Conservation (phyloP, 2,329 filamentous ascomycete species). For the Chrysoporthe austroafricana region DNA sequence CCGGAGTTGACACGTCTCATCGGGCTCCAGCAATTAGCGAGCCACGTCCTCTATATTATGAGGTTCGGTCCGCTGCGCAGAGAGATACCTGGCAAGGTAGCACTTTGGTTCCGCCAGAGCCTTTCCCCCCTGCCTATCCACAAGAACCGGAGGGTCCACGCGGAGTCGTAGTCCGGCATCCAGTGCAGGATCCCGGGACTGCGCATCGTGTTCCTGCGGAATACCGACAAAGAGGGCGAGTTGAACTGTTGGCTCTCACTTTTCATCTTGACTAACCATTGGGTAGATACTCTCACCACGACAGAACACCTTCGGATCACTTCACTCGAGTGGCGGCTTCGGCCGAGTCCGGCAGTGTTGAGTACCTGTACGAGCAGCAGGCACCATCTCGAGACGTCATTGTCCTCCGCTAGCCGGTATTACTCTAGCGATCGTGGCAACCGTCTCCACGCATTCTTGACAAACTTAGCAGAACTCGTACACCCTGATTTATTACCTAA, state of each 20-base stretch:
- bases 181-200: constrained; percentile 4
- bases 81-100: constrained; percentile 18
- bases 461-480: not conserved
- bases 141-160: not conserved
- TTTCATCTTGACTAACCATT: constrained; percentile 18
- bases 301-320: constrained; percentile 14
- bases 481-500: not conserved
- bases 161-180: constrained; percentile 1
- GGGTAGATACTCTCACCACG: constrained; percentile 12
- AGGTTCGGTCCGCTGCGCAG: constrained; percentile 7
- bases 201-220: constrained; percentile 2
- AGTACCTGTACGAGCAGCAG: constrained; percentile 27
- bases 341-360: constrained; percentile 12
- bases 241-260: not conserved
- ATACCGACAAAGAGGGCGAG: constrained; percentile 26
- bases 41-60: constrained; percentile 19
- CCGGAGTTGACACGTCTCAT: constrained; percentile 7
- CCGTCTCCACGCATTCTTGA: not conserved
- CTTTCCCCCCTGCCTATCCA: constrained; percentile 3
- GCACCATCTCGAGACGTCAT: constrained; percentile 19
- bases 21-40: constrained; percentile 7
- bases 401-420: constrained; percentile 12
- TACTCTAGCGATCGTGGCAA: not conserved
- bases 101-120: constrained; percentile 7
- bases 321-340: constrained; percentile 6